Evolutionary conservation across 805 yeast species (phyloP), one percentile per base, ranked within the genome.

Genomic region (Candida gorgasii): DNA sequence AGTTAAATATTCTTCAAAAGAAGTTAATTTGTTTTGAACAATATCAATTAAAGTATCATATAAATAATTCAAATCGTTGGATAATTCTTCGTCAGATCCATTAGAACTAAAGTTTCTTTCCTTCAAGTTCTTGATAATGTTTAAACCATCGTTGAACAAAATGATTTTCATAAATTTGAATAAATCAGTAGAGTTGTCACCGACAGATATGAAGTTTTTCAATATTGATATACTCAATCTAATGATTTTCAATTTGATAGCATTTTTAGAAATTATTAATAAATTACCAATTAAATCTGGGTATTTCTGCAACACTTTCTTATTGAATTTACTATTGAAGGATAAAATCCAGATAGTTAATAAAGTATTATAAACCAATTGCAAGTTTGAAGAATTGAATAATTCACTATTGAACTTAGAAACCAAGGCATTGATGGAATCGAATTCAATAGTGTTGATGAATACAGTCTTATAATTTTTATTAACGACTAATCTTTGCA

Each of bases 201-300:
- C 58, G 57, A 53, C 66, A 51, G 53, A 58, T 39, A 83, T 68
- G 38, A 85, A 70, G 56, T 86, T 86, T 54, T 79, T 67, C 50
- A 90, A 69, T 30, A 85, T 79, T 1, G 95, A 82, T 19, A 89
- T 73, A n/a, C 93, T 75, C 33, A 93, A 72, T 59, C 99, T 77
- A 23, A 89, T 86, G 42, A 93, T 80, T 69, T 93, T 93, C 66
- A 90, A 95, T 70, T 93, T 93, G 51, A 92, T 86, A 1, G 97
- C 87, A 44, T 80, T 79, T 58, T 85, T 86, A 20, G 89, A 79
- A 36, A 87, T 72, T 29, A 65, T 63, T 47, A 78, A 72, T 66
- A 75, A 73, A 62, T 57, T 71, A 36, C 69, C 82, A 42, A 77
- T 76, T 57, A 76, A 65, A 47, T 68, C 78, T n/a, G 71, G 79